Conservation (phyloP, 2,329 filamentous ascomycete genomes). For the Aspergillus novofumigatus region DNA sequence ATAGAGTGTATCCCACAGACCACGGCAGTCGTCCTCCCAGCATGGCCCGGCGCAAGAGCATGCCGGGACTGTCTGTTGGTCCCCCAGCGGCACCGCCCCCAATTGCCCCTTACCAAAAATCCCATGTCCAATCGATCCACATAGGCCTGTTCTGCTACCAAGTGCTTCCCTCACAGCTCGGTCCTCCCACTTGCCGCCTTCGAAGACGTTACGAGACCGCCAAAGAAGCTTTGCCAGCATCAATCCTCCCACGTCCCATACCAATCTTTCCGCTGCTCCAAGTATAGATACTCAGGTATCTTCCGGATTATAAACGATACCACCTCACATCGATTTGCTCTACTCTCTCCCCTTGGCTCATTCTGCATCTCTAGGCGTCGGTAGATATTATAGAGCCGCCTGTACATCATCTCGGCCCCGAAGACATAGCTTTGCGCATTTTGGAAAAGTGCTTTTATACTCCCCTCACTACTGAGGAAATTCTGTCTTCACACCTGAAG, state of each 20-base stretch:
- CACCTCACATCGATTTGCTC: neutral
- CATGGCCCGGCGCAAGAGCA: slow-evolving; percentile 30
- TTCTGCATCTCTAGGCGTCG: neutral
- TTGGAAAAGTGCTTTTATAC: neutral
- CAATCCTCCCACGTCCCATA: neutral
- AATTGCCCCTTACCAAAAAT: slow-evolving; percentile 33
- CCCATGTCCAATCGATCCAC: slow-evolving; percentile 17
- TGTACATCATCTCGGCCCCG: neutral
- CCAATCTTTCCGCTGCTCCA: neutral
- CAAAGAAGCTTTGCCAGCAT: neutral
- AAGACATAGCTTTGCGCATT: neutral
- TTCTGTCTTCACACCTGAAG: neutral
- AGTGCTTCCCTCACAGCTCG: neutral
- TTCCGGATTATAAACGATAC: neutral
- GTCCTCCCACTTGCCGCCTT: slow-evolving; percentile 7
- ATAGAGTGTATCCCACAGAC: slow-evolving; percentile 9
- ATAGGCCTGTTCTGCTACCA: neutral
- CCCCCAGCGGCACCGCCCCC: slow-evolving; percentile 30
- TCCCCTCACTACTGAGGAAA: neutral
- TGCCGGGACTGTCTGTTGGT: slow-evolving; percentile 27
- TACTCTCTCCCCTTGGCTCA: neutral
- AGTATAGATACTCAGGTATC: neutral
- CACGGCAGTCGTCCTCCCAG: slow-evolving; percentile 6
- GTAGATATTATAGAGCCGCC: neutral
- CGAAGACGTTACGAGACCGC: neutral